Evolutionary conservation across 2,329 filamentous ascomycete genomes (phyloP), one percentile per base, ranked within the genome.

Genomic region (Ascochyta fabae): DNA sequence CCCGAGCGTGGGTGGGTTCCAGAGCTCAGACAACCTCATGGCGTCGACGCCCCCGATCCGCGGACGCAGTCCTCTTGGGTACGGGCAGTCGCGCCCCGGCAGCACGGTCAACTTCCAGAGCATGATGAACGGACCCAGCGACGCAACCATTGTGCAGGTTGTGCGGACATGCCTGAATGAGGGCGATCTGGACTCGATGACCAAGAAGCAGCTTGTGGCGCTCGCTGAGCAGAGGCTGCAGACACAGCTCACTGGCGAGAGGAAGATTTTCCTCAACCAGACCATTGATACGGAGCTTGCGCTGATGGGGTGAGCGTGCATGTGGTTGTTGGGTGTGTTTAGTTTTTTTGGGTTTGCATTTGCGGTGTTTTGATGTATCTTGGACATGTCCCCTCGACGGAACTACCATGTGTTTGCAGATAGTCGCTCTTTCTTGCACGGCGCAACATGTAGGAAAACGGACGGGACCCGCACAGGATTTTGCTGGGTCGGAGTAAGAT

Each of bases 141-240:
- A 98, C 68, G 81, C 80, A 41, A 84, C 86, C 58, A 97, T 99
- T 62, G 83, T 91, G 16, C 90, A 96, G 58, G 90, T 91, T 1
- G 94, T 98, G 59, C 89, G 92, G 69, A 81, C 84, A 46, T 95
- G 95, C 66, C 81, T 99, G 59, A 79, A 83, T 15, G 94, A 97
- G 69, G 92, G 97, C 0, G 94, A 99, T 75, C 82, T 99, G 38
- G 95, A 99, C 74, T 94, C 85, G n/a, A 91, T 98, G 43, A 99
- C 95, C 6, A 99, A 98, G 87, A 99, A 99, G 81, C 94, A 98
- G 79, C 79, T 86, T 73, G 80, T 80, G 75, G 93, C 91, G 3
- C 83, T 98, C 40, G 92, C 96, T 12, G 95, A 99, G 79, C 92
- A 97, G 80, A 86, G 93, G 68, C 79, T 99, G 59, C 94, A 97